phyloP scores from a whole-genome alignment of 306 rosid species.

The Begonia fuchsioides region DNA sequence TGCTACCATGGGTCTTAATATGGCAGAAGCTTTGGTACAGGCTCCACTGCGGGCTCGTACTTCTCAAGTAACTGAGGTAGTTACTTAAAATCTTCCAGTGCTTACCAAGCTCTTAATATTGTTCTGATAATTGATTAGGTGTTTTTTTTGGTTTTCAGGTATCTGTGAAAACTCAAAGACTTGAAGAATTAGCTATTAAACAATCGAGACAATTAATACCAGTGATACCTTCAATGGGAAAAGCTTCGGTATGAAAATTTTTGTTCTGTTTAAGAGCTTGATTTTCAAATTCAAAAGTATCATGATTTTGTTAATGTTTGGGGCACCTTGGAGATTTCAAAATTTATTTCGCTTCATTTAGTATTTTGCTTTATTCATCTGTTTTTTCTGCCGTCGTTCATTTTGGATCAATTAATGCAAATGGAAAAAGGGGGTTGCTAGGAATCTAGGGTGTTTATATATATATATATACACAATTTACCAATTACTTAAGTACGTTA shows the following conservation, averaged over 20 bases:
- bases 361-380: too few relatives aligned
- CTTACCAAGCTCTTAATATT: background rate
- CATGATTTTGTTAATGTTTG: too few relatives aligned
- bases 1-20: conserved; percentile 61
- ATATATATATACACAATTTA: too few relatives aligned
- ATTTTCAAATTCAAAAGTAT: too few relatives aligned
- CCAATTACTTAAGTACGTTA: too few relatives aligned
- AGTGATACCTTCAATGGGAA: conserved; percentile 81
- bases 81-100: conserved; percentile 3
- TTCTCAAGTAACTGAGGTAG: conserved; percentile 55
- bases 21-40: conserved; percentile 96
- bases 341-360: too few relatives aligned
- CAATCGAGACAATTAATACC: conserved; percentile 95
- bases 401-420: too few relatives aligned
- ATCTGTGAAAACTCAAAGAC: conserved; percentile 77
- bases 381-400: too few relatives aligned
- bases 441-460: too few relatives aligned
- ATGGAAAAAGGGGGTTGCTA: too few relatives aligned
- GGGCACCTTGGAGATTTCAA: too few relatives aligned
- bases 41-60: conserved; percentile 66
- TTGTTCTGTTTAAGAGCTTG: background rate
- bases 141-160: conserved; percentile 23
- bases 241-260: conserved; percentile 50
- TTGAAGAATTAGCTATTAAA: conserved; percentile 89
- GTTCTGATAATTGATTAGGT: conserved; percentile 1